Evolutionary conservation across 163 green algal species (phyloP), one percentile per base, ranked within the genome.

Genomic region (Volvox carteri): DNA sequence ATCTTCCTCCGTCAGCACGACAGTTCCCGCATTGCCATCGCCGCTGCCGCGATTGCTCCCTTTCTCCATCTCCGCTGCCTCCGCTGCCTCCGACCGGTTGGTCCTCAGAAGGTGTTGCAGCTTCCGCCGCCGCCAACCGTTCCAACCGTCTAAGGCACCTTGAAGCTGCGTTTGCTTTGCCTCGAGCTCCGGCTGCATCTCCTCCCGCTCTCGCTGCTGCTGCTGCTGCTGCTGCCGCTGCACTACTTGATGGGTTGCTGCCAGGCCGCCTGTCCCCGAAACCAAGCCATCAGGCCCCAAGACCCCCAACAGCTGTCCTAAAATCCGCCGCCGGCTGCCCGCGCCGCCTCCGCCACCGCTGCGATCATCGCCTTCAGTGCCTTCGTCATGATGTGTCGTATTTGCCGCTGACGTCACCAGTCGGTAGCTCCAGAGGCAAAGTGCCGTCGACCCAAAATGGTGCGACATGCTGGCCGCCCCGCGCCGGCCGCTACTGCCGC

Each of bases 391-490:
- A 65, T 23, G 25, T 65, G 54, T 23, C 28, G 28, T 65, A 65
- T 23, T 65, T 65, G 54, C 54, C 28, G 28, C 54, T 30, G 54
- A n/a, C n/a, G n/a, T n/a, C n/a, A n/a, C 8, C 54, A 65, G 28
- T 37, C 62, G 28, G 58, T 76, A 86, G 0, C 56, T 50, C 78
- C 78, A 86, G 0, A 86, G 42, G 39, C 78, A 86, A 25, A 86
- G n/a, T n/a, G n/a, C n/a, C n/a, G n/a, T n/a, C n/a, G n/a, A n/a
- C n/a, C n/a, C n/a, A n/a, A n/a, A n/a, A n/a, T n/a, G n/a, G n/a
- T n/a, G n/a, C n/a, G n/a, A n/a, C n/a, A n/a, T n/a, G n/a, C n/a
- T n/a, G n/a, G n/a, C n/a, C n/a, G n/a, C n/a, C n/a, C n/a, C n/a
- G n/a, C n/a, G n/a, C n/a, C n/a, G n/a, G n/a, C n/a, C n/a, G n/a